Evolutionary conservation across 148 eudicot species (phyloP), one percentile per base, ranked within the genome.

Genomic region (Camellia sinensis): DNA sequence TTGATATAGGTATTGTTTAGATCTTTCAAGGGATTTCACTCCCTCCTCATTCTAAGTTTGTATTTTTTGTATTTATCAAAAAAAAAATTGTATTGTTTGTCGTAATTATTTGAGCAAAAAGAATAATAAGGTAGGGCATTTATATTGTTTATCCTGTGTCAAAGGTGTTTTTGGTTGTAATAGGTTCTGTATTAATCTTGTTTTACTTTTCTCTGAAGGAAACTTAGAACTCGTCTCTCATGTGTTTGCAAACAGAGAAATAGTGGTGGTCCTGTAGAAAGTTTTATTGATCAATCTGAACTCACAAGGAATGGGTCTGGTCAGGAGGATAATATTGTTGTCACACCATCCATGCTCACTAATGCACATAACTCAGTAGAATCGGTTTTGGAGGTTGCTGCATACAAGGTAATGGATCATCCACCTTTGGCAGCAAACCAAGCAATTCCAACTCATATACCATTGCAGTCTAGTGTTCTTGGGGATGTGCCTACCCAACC

Each of bases 231-330:
- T 74, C 22, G 6, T 21, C 50, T 81, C 18, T 65, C 41, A 29
- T 29, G 29, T 76, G 60, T 67, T 81, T 73, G 45, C 80, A 59
- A 82, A 80, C 90, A 95, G 99, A 89, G 89, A 90, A 86, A 83
- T 73, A 92, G 80, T 84, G 84, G 83, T 78, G 92, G 86, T 44
- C 84, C 89, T 46, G 86, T 79, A 62, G 97, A 91, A 84, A 90
- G 86, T 79, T 89, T 84, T 84, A 61, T 82, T 54, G 91, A 86
- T 87, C 97, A 82, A 78, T 75, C 88, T 60, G 90, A 85, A 75
- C 73, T 81, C 73, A 45, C 86, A 63, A 88, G 83, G 74, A 87
- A 85, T 77, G 90, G 92, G 76, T 89, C 87, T 78, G 80, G 81
- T 79, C 89, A 85, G 63, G 94, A 88, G 74, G 87, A 84, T 75